Evolutionary conservation across 2,329 filamentous ascomycete genomes (phyloP).

Genomic region (Sclerotinia subarctica): DNA sequence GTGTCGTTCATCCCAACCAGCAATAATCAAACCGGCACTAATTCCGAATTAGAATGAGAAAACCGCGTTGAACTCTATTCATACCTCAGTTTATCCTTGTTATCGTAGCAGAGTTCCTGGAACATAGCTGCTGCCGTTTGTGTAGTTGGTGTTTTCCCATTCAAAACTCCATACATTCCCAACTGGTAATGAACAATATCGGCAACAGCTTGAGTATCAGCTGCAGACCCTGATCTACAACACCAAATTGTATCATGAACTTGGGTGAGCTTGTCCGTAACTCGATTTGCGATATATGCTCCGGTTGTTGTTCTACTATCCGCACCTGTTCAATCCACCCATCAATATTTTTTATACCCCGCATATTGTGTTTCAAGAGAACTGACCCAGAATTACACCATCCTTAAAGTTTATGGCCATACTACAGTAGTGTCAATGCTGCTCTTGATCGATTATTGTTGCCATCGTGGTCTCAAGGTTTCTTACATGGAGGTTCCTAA

Average conservation of each 20-base stretch:
- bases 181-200: constrained; percentile 98
- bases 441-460: constrained; percentile 23
- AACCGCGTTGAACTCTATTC: constrained; percentile 37
- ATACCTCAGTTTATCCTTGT: constrained; percentile 90
- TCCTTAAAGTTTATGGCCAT: constrained; percentile 99
- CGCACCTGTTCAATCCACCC: constrained; percentile 55
- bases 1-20: constrained; percentile 93
- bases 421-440: constrained; percentile 47
- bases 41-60: constrained; percentile 28
- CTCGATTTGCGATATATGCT: constrained; percentile 97
- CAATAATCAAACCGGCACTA: constrained; percentile 95
- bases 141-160: constrained; percentile 86
- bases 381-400: constrained; percentile 82
- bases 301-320: constrained; percentile 97
- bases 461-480: constrained; percentile 22
- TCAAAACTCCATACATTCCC: constrained; percentile 84
- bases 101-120: constrained; percentile 96
- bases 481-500: constrained; percentile 94
- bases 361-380: background rate
- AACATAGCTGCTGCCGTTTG: constrained; percentile 94
- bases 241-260: constrained; percentile 99
- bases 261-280: constrained; percentile 98
- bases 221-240: constrained; percentile 94
- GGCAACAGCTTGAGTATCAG: constrained; percentile 95
- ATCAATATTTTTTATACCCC: constrained; percentile 22